These are phyloP conservation scores for Mortierella antarctica DNA, from an alignment of 192 early-diverging fungal genomes.

Conservation along the genomic window DNA sequence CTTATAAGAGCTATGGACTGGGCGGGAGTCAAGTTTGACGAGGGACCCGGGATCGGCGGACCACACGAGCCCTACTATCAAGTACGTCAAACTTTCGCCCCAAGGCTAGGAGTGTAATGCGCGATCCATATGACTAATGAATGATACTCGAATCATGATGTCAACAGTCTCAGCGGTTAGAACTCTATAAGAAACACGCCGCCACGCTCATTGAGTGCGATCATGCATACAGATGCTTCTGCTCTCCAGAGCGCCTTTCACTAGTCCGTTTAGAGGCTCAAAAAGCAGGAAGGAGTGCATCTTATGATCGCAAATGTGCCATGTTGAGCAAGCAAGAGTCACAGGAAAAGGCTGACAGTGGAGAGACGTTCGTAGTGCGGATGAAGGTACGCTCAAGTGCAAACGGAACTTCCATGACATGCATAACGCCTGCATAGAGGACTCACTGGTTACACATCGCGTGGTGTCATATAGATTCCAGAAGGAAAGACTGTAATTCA, in stretches of 20 bases:
- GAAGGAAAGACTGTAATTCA: constrained; percentile 67
- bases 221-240: constrained; percentile 92
- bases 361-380: constrained; percentile 76
- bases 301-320: constrained; percentile 87
- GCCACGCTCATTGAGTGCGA: constrained; percentile 73
- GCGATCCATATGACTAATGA: no score
- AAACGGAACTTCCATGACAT: no score
- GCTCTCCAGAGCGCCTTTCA: constrained; percentile 75
- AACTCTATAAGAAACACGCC: constrained; percentile 76
- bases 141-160: no score
- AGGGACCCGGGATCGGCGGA: constrained; percentile 73
- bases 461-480: constrained; percentile 45
- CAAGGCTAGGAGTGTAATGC: no score
- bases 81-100: constrained; percentile 24
- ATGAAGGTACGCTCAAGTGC: constrained; percentile 61
- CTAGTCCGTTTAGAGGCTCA: constrained; percentile 64
- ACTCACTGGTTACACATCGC: background rate
- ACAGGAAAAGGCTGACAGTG: constrained; percentile 64
- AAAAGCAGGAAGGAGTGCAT: constrained; percentile 64
- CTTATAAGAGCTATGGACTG: constrained; percentile 75
- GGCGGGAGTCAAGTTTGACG: constrained; percentile 83
- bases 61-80: constrained; percentile 75
- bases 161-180: constrained; percentile 75
- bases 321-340: constrained; percentile 75
- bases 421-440: no score